Evolutionary conservation across 1,139 yeast species (phyloP), one percentile per base, ranked within the genome.

Genomic region (Kazachstania sp.): DNA sequence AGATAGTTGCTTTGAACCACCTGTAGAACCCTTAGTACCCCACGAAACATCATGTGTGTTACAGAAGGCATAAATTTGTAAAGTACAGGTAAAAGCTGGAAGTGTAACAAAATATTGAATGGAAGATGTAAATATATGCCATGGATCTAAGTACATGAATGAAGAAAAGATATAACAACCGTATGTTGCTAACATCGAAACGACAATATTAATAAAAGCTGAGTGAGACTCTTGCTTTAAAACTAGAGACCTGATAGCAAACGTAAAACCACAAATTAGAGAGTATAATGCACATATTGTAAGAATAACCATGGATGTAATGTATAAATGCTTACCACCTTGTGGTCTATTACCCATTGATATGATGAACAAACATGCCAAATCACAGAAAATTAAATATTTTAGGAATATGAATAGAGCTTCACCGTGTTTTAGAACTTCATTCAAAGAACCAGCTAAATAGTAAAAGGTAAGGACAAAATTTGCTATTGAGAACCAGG

Each of bases 331-430:
- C 50, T 78, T 79, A 0, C 97, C 95, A 38, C 88, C 90, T 59
- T 90, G 97, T 1, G 98, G 98, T 59, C 97, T 75, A 61, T 92
- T 92, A 54, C 97, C 98, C 75, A 90, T 84, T 2, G 97, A 87
- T 38, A 88, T 86, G 55, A 92, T 82, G 60, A 92, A 86, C 67
- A 88, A 80, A 8, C 95, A 79, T 3, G 94, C 81, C 57, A 92
- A 71, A 32, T 83, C 83, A 65, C 95, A 82, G 49, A 88, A 77
- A 57, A 90, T 81, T 53, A 84, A 67, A 63, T 88, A 90, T 66
- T 88, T 86, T 79, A 90, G 81, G 41, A 90, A 73, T 37, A 92
- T 81, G 64, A 87, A 88, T 38, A 87, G 69, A 71, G 86, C 80
- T 51, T 85, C 86, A 28, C 92, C 92, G 56, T 81, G 72, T 15